phyloP scores from a whole-genome alignment of 257 asterid genomes.

The Ophiorrhiza pumila region DNA sequence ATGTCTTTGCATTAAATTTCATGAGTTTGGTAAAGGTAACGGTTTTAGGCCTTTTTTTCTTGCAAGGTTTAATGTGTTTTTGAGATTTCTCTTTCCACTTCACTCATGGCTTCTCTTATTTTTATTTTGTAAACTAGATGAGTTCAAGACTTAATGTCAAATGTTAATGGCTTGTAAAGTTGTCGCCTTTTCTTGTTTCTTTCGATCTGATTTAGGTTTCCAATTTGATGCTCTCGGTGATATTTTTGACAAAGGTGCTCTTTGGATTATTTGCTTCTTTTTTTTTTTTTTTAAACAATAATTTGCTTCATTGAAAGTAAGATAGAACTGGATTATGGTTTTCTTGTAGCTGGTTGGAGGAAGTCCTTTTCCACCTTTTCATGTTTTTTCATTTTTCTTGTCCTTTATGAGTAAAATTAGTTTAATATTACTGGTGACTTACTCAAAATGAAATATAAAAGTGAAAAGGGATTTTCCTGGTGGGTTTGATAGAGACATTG shows the following conservation, averaged over 20 bases:
- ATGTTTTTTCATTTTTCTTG: slow-evolving; percentile 26
- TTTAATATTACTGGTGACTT: slow-evolving; percentile 26
- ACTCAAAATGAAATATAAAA: slow-evolving; percentile 21
- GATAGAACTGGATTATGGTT: slow-evolving; percentile 11
- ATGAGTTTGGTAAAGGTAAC: slow-evolving; percentile 27
- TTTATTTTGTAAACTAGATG: not conserved
- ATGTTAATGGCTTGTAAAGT: slow-evolving; percentile 2
- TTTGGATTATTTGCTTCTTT: not conserved
- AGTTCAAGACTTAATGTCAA: not conserved
- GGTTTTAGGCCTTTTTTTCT: slow-evolving; percentile 20
- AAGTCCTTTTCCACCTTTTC: slow-evolving; percentile 37
- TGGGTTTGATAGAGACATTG: slow-evolving; percentile 42
- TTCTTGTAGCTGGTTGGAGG: slow-evolving; percentile 29
- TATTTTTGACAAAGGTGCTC: not conserved
- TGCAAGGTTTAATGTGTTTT: slow-evolving; percentile 8
- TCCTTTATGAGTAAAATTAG: slow-evolving; percentile 38
- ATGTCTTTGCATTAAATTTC: slow-evolving; percentile 17
- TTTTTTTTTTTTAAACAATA: not conserved
- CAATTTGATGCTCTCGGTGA: not conserved
- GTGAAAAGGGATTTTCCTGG: slow-evolving; percentile 24
- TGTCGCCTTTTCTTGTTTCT: slow-evolving; percentile 2
- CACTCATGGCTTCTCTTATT: no score
- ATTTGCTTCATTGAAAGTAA: slow-evolving; percentile 10
- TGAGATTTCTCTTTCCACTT: not conserved
- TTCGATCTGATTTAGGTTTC: not conserved